These are phyloP conservation scores for Solanum arcanum DNA, from an alignment of 257 asterid species.

Conservation along the genomic window DNA sequence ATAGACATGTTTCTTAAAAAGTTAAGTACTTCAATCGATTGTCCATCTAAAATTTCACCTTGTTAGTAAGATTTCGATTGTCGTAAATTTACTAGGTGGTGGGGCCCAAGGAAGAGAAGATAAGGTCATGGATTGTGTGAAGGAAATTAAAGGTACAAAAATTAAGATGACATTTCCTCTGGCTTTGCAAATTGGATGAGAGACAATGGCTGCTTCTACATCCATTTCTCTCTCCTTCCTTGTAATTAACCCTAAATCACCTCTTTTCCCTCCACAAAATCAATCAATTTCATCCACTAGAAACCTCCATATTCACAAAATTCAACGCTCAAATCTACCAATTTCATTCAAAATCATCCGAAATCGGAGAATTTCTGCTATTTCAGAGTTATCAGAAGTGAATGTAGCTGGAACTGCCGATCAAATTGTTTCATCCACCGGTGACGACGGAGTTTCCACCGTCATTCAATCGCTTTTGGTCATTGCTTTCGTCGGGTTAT, in stretches of 20 bases:
- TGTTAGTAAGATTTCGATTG: no score
- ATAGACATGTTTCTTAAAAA: no score
- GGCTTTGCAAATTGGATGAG: neutral
- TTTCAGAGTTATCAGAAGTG: neutral
- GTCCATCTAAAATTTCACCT: neutral
- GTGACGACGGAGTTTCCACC: constrained; percentile 26
- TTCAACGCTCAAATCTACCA: neutral
- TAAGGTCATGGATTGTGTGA: neutral
- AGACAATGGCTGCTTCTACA: neutral
- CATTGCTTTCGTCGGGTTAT: constrained; percentile 56
- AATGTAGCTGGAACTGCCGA: constrained; percentile 18
- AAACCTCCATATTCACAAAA: neutral
- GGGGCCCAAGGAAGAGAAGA: neutral
- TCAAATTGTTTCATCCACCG: constrained; percentile 30
- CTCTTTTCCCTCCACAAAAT: neutral
- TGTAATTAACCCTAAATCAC: neutral
- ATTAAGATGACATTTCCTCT: neutral
- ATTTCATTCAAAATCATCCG: neutral
- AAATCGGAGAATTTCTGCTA: neutral
- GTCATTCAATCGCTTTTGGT: constrained; percentile 44
- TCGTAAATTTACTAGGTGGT: neutral
- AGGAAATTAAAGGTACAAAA: neutral
- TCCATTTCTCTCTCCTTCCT: neutral
- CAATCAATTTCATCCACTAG: neutral
- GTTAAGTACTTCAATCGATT: fast-evolving